phyloP scores from a whole-genome alignment of 306 rosid species.

The Trichosanthes truncata region DNA sequence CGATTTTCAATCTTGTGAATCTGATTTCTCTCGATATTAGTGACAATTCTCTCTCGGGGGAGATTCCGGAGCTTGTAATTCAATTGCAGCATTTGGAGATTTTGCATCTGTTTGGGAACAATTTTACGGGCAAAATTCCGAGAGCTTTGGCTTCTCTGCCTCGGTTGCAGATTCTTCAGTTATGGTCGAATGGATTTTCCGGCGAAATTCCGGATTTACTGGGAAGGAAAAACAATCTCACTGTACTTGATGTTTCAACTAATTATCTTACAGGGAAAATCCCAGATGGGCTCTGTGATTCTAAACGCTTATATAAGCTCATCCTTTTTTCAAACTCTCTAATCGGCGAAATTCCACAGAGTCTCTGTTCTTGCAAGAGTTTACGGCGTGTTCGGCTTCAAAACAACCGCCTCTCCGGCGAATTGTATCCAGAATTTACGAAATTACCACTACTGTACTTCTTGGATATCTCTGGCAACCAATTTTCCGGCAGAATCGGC shows the following conservation, averaged over 20 bases:
- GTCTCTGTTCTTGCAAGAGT: slow-evolving; percentile 51
- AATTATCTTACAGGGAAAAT: slow-evolving; percentile 60
- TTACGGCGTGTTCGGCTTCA: slow-evolving; percentile 68
- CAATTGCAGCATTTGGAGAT: slow-evolving; percentile 51
- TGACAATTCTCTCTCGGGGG: slow-evolving; percentile 63
- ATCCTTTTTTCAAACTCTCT: slow-evolving; percentile 76
- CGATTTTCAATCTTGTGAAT: slow-evolving; percentile 43
- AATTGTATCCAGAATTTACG: slow-evolving; percentile 27
- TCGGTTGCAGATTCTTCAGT: slow-evolving; percentile 74
- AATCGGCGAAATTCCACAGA: slow-evolving; percentile 40
- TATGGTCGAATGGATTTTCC: slow-evolving; percentile 74
- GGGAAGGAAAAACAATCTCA: slow-evolving; percentile 59
- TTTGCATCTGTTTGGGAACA: slow-evolving; percentile 82
- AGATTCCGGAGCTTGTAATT: slow-evolving; percentile 48
- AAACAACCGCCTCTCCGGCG: slow-evolving; percentile 61
- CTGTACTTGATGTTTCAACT: slow-evolving; percentile 75
- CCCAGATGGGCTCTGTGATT: slow-evolving; percentile 47
- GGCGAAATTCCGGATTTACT: slow-evolving; percentile 68
- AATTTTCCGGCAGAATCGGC: slow-evolving; percentile 50
- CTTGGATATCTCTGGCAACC: slow-evolving; percentile 69
- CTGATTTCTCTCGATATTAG: slow-evolving; percentile 79
- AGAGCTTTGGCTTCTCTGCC: slow-evolving; percentile 42
- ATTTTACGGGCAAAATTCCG: slow-evolving; percentile 58
- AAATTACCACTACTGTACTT: slow-evolving; percentile 47
- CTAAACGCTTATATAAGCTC: slow-evolving; percentile 63